Evolutionary conservation across 148 eudicot genomes (phyloP), one percentile per base, ranked within the genome.

Genomic region (Polygonum maritimum): DNA sequence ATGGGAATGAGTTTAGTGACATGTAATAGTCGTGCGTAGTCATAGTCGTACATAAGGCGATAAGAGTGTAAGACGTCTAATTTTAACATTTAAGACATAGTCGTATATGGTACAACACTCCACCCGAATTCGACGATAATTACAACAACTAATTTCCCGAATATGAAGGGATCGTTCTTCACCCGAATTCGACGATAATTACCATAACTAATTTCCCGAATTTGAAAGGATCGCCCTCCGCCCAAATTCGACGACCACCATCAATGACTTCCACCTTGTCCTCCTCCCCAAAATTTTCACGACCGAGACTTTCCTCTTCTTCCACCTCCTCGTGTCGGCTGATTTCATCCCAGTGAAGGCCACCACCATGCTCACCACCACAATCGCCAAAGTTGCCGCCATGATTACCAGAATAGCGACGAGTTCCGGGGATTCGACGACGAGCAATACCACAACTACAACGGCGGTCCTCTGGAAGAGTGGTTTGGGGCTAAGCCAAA

Each of bases 251-350:
- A 74, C 63, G 60, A 45, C 51, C 75, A 77, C 26, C 62, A 82
- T 2, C 77, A 76, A 76, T 78, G 76, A 57, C 78, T 75, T n/a
- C 81, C 77, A 0, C 81, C 81, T 47, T 26, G 31, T 26, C 65
- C 78, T 4, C 49, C 19, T 19, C 75, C 74, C 62, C 67, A 19
- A 70, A 71, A 67, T 40, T 40, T 75, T 63, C 57, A 58, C 52
- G 19, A 72, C 76, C 72, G 83, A 69, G n/a, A 38, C 21, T 41
- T 26, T 58, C 60, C 74, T 26, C 54, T 52, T 13, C 71, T 8
- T 4, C 31, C 31, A 26, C 63, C 63, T 9, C 19, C 44, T 38
- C 33, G 13, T 33, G 48, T 76, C 31, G 81, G 74, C 35, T 73
- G 77, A 11, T 79, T 79, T 58, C 62, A 70, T 48, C 60, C 76